Base-by-base conservation (phyloP, 306 rosid species). In the Gleditsia sinensis region DNA sequence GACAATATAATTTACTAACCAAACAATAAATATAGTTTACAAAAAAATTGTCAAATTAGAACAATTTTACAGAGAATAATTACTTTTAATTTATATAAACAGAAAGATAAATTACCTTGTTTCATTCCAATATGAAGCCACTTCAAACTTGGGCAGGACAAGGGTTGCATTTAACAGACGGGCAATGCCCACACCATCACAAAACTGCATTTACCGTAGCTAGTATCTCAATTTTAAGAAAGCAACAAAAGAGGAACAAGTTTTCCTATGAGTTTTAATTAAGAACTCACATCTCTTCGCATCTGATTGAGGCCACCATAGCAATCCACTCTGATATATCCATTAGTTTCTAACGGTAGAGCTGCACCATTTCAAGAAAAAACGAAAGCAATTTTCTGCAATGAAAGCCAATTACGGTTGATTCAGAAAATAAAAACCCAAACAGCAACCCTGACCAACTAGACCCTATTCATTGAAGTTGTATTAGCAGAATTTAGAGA, bases 151-250 rank as follows among this genome's bases (percentile, higher is more conserved):
- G 2, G 95, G 99, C 78, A 94, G 51, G 72, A 92, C 95, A 19
- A 92, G 84, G 42, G 97, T 90, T 51, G 97, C 97, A 75, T 90
- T 94, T 69, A 94, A 71, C 55, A 91, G 87, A 19, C 92, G 86
- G 8, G 95, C 99, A 27, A 94, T 74, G 64, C 97, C 97, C 75
- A 94, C 95, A 72, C 97, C 99, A 51, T 94, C 97, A 79, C 99
- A 94, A 63, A 94, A 83, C 96, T 94, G 85, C 84, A 85, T 54
- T 28, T 79, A 72, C 12, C 24, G 64, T 14, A 74, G 66, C 75
- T 11, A 64, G 71, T 3, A 42, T 42, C 58, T 55, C 69, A 75
- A 40, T 37, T 27, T 81, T 20, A 80, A 72, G 66, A 69, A 74
- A 71, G 66, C 62, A 72, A 51, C 16, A 69, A 75, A 21, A 51